These are phyloP conservation scores for Selaginella moellendorffii DNA, from an alignment of 75 land plant species.

Conservation along the genomic window DNA sequence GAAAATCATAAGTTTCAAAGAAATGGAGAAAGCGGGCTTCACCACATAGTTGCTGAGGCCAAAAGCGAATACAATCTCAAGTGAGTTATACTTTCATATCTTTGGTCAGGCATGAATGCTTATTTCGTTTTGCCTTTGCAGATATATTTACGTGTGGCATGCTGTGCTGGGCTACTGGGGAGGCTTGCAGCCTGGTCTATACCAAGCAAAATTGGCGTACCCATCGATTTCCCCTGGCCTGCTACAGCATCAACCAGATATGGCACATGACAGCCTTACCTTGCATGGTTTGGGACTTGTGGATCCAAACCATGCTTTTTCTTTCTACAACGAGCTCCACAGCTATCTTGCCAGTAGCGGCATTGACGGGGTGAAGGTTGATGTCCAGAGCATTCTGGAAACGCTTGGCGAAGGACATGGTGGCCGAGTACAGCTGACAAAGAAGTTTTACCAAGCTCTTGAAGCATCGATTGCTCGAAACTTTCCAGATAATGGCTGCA, in stretches of 20 bases:
- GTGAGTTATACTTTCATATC: slow-evolving; percentile 12
- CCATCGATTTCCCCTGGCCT: slow-evolving; percentile 60
- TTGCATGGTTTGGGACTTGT: slow-evolving; percentile 52
- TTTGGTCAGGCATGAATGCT: slow-evolving; percentile 15
- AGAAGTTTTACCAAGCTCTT: slow-evolving; percentile 55
- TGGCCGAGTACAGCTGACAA: slow-evolving; percentile 47
- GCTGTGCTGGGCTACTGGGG: slow-evolving; percentile 84
- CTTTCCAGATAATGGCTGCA: slow-evolving; percentile 76
- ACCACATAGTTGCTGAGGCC: slow-evolving; percentile 5
- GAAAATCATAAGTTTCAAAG: slow-evolving; percentile 82
- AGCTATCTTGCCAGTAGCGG: slow-evolving; percentile 76
- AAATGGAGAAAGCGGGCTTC: slow-evolving; percentile 48
- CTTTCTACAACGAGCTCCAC: slow-evolving; percentile 74
- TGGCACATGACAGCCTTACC: slow-evolving; percentile 44
- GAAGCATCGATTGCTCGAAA: slow-evolving; percentile 74
- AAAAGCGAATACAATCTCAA: not conserved
- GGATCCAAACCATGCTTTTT: slow-evolving; percentile 45
- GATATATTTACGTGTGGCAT: slow-evolving; percentile 82
- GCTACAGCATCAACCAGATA: slow-evolving; percentile 43
- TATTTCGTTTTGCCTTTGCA: slow-evolving; percentile 5
- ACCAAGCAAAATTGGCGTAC: slow-evolving; percentile 38
- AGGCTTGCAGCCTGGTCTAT: slow-evolving; percentile 48
- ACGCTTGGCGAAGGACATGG: slow-evolving; percentile 64
- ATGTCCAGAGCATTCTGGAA: slow-evolving; percentile 77
- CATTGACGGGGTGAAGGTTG: slow-evolving; percentile 90